phyloP scores from a whole-genome alignment of 768 basidiomycete genomes.

The Pisolithus tinctorius region DNA sequence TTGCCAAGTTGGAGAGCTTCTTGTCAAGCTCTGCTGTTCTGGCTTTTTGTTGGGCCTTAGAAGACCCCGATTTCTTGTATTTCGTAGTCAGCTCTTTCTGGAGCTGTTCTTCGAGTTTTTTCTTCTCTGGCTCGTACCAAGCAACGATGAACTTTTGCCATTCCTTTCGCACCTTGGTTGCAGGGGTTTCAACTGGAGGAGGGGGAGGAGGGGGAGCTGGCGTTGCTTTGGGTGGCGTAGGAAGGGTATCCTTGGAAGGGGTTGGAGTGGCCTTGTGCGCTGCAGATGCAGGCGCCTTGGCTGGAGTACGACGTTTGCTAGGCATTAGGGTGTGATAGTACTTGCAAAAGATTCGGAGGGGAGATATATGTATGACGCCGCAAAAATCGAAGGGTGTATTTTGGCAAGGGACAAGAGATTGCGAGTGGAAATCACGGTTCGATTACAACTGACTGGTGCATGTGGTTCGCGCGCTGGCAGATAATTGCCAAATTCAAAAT shows the following conservation, averaged over 20 bases:
- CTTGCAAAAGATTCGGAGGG: not conserved
- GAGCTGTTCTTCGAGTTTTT: slow-evolving; percentile 23
- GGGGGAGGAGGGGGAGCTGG: slow-evolving; percentile 12
- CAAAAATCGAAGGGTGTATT: slow-evolving; percentile 2
- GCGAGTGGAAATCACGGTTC: slow-evolving; percentile 14
- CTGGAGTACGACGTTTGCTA: slow-evolving; percentile 22
- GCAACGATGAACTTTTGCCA: slow-evolving; percentile 21
- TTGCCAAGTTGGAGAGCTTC: slow-evolving; percentile 14
- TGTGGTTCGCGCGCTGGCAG: slow-evolving; percentile 20
- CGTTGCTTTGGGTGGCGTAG: slow-evolving; percentile 7
- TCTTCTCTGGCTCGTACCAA: slow-evolving; percentile 27
- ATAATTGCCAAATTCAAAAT: slow-evolving; percentile 14
- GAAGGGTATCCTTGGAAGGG: slow-evolving; percentile 5
- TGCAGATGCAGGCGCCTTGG: slow-evolving; percentile 10
- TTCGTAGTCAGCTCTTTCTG: slow-evolving; percentile 24
- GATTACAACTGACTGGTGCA: slow-evolving; percentile 19
- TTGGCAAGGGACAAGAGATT: slow-evolving; percentile 4
- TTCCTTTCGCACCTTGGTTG: slow-evolving; percentile 25
- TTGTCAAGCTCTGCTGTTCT: slow-evolving; percentile 25
- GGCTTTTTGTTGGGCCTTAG: slow-evolving; percentile 21
- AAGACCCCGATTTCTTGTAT: slow-evolving; percentile 23
- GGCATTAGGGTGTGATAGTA: slow-evolving; percentile 14
- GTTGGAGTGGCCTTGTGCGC: slow-evolving; percentile 8
- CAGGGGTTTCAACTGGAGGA: slow-evolving; percentile 12
- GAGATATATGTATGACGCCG: slow-evolving; percentile 12